Base-by-base conservation (phyloP, 768 basidiomycete genomes). In the Hemileccinum impolitum region DNA sequence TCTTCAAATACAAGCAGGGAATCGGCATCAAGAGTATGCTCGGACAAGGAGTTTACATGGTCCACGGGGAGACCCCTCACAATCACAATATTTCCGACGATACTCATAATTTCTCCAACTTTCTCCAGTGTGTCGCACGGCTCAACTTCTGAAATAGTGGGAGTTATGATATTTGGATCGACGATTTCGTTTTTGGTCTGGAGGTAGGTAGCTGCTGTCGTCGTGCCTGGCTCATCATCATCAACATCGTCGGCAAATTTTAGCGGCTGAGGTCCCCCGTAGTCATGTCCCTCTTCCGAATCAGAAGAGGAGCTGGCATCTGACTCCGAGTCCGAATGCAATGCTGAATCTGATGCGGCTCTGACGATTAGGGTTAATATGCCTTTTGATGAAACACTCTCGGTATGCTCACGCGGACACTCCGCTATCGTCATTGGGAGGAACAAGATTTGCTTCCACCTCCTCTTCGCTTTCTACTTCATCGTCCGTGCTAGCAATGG, bases 1-100 rank as follows among this genome's bases (percentile, higher is more conserved):
- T 98, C 93, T 18, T 85, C 83, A 62, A 93, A 93, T 35, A 95
- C 92, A 32, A 98, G 79, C 18, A 97, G 70, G 23, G 92, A 94
- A 26, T 94, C 95, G 39, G 82, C 85, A 66, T 97, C 94, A 36
- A 98, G 75, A 35, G 89, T 82, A 30, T 74, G 75, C 53, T 82
- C 79, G 44, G 78, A 80, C 3, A 76, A 75, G 43, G 75, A 70
- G 48, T 70, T 72, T 6, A 69, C 59, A 47, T 65, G 55, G 15
- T 72, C 70, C 34, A 76, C 75, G 0, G 76, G 65, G 12, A 75
- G 55, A 19, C 90, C 92, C 52, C 75, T 81, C 39, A 95, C 74
- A 46, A 94, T 86, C 42, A 84, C 88, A 28, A 83, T 77, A 34
- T 79, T 80, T 55, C 81, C 83, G 35, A 93, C 71, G 47, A 93